Base-by-base conservation (phyloP, 176 grass and related monocot genomes). In the Aegilops longissima region DNA sequence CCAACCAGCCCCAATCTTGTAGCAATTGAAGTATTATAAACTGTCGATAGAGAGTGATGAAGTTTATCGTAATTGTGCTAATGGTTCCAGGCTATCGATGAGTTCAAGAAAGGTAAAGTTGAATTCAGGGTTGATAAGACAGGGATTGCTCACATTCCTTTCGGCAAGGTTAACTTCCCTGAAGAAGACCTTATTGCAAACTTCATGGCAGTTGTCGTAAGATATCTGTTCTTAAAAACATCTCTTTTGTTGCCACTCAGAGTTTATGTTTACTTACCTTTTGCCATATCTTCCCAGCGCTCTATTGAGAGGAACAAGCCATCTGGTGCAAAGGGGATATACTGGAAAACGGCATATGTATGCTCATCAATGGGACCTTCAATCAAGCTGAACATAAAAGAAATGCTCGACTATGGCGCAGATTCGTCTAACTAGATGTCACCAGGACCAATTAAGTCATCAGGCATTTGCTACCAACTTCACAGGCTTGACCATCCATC, bases 361-460 rank as follows among this genome's bases (percentile, higher is more conserved):
- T 99, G 97, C 85, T 97, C 97, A 75, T 96, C 97, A 66, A 99
- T 99, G 94, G 94, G 97, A 40, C 97, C 94, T 90, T 99, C 94
- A 51, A 87, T 96, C 77, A 91, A 90, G 87, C 85, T 99, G 62
- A 99, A 99, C 79, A 86, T 94, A 61, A 96, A 92, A 94, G 87
- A 97, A 88, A 94, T 97, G 90, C 90, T 99, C 9, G 97, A 96
- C 77, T 97, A 91, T 39, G 87, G 82, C 44, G 33, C 78, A 8
- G 78, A 88, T 20, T 85, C 78, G 66, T 88, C 86, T 82, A 59
- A 88, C 82, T 91, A 88, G 59, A 78, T 91, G 71, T 27, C 42
- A 65, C 18, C 40, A 77, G 20, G 61, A 66, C 64, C 63, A 40
- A 31, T 77, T 34, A 65, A 82, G 64, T 81, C 68, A 82, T 39